Evolutionary conservation across 768 basidiomycete genomes (phyloP), one percentile per base, ranked within the genome.

Genomic region (Porphyrellus cyaneotinctus): DNA sequence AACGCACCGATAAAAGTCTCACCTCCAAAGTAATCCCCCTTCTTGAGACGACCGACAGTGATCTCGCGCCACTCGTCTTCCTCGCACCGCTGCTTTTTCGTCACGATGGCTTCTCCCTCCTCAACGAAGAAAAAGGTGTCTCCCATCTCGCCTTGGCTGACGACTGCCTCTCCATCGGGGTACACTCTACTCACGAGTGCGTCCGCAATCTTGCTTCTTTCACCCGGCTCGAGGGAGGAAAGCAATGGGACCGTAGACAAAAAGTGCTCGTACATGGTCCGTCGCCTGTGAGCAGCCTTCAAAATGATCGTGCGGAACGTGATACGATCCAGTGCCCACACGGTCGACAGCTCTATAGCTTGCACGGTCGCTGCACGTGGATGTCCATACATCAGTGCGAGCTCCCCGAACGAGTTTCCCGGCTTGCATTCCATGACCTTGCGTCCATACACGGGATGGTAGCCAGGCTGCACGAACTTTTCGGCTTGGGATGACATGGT

Each of bases 11-110:
- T 28, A 33, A 13, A 47, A 53, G 9, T 47, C 84, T 68, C 59
- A 94, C 95, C 95, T 72, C 95, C 95, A 73, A 99, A 99, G 76
- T 98, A 99, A 68, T 99, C 95, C 8, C 95, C 95, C 65, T 94
- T 92, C 63, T 76, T 81, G 48, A 91, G 79, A 49, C 75, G 81
- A 6, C 87, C 88, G 12, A 98, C 89, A 14, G 79, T 72, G 44
- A 90, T 78, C 61, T 89, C 85, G 24, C 75, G 78, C 66, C 73
- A 66, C 42, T 81, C 76, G 0, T 81, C 85, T 42, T 80, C 78
- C 17, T 81, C 84, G 35, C 69, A 74, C 52, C 76, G 75, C 52
- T 84, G 82, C 41, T 75, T 74, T 74, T 97, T 95, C 41, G 88
- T 88, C 0, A 91, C 94, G 43, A 84, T 75, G 2, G 95, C 95